phyloP scores from a whole-genome alignment of 2,329 filamentous ascomycete genomes.

The Onygena corvina region DNA sequence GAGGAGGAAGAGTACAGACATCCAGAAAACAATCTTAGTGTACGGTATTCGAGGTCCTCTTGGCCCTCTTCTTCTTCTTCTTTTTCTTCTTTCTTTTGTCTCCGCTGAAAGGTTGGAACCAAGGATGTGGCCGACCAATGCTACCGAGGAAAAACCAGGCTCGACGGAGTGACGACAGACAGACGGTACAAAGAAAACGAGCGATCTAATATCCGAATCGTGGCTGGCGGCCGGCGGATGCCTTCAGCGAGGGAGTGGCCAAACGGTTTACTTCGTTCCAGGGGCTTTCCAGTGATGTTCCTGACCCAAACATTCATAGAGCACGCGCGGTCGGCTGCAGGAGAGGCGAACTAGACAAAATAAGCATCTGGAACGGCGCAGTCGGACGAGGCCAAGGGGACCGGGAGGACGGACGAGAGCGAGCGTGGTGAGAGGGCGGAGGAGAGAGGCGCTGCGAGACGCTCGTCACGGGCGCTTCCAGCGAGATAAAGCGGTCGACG shows the following conservation, averaged over 20 bases:
- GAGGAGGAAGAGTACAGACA: conserved; percentile 1
- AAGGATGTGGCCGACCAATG: neutral
- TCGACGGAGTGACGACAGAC: neutral
- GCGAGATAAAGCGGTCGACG: too few species aligned
- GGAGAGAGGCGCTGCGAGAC: neutral
- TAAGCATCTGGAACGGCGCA: neutral
- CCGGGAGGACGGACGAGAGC: neutral
- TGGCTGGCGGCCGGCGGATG: neutral
- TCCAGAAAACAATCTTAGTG: conserved; percentile 1
- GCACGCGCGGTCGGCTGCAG: conserved; percentile 4
- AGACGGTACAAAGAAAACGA: neutral
- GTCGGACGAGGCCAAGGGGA: neutral
- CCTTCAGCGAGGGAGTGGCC: neutral
- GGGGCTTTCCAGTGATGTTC: neutral
- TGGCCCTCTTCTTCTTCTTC: too few species aligned
- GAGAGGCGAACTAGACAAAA: neutral
- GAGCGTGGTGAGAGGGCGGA: neutral
- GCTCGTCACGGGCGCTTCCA: neutral
- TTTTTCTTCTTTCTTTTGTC: neutral
- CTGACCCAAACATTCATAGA: conserved; percentile 6
- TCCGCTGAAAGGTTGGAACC: neutral
- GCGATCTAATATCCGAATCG: neutral
- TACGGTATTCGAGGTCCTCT: too few species aligned
- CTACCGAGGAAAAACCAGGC: neutral
- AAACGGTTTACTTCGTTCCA: neutral